Evolutionary conservation across 257 asterid genomes (phyloP).

Genomic region (Primulina tabacum): DNA sequence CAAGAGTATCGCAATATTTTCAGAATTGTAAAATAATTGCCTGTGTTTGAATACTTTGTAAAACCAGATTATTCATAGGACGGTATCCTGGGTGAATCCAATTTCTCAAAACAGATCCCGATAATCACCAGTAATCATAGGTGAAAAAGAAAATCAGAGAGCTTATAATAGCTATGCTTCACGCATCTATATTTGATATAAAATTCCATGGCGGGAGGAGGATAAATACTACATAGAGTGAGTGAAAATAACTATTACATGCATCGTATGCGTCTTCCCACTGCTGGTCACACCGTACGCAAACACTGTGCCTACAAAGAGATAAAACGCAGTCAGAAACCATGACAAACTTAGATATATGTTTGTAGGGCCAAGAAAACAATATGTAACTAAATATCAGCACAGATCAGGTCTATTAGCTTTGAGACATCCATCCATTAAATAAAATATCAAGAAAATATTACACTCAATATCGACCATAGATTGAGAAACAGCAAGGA

Average conservation of each 20-base stretch:
- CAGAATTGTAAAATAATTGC: background rate
- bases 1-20: background rate
- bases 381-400: conserved; percentile 1
- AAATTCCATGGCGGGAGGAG: background rate
- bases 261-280: conserved; percentile 91
- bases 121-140: background rate
- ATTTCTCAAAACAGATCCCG: background rate
- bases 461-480: background rate
- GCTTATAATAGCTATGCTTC: conserved; percentile 12
- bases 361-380: background rate
- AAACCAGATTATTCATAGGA: background rate
- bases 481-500: background rate
- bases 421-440: conserved; percentile 11
- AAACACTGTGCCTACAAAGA: conserved; percentile 69
- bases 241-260: conserved; percentile 44
- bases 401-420: conserved; percentile 19
- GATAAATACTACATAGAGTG: conserved; percentile 7
- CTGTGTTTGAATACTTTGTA: background rate
- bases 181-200: background rate
- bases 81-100: background rate
- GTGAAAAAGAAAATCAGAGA: background rate
- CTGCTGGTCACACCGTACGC: conserved; percentile 92
- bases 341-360: conserved; percentile 7
- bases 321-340: conserved; percentile 18
- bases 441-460: background rate